phyloP scores from a whole-genome alignment of 176 grass and related monocot species.

The Cymbopogon citratus region DNA sequence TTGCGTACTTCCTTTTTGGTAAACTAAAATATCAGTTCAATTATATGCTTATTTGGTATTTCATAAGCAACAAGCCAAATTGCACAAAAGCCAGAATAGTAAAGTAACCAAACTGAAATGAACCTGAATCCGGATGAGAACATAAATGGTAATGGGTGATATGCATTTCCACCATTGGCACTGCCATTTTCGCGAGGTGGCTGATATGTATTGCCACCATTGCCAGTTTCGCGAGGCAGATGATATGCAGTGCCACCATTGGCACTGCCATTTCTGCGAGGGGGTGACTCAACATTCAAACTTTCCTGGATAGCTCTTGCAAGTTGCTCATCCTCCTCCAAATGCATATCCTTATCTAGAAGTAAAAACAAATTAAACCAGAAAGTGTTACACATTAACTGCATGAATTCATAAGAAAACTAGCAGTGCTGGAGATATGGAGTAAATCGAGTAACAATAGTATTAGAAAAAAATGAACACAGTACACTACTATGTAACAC shows the following conservation, averaged over 20 bases:
- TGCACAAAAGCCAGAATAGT: slow-evolving; percentile 15
- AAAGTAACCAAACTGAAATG: slow-evolving; percentile 10
- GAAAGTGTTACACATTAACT: slow-evolving; percentile 12
- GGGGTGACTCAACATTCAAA: slow-evolving; percentile 72
- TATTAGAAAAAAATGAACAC: background rate
- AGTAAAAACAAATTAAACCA: slow-evolving; percentile 21
- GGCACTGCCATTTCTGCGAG: slow-evolving; percentile 22
- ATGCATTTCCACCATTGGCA: slow-evolving; percentile 42
- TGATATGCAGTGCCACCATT: slow-evolving; percentile 16
- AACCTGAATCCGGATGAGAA: slow-evolving; percentile 89
- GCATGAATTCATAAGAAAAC: background rate
- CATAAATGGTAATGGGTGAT: slow-evolving; percentile 52
- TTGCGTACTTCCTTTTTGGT: slow-evolving; percentile 9
- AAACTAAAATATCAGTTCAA: background rate
- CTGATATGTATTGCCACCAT: slow-evolving; percentile 9
- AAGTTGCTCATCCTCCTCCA: slow-evolving; percentile 93
- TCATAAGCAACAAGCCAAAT: slow-evolving; percentile 11
- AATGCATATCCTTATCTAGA: slow-evolving; percentile 61
- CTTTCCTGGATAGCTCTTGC: slow-evolving; percentile 98
- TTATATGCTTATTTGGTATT: background rate
- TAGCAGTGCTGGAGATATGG: background rate
- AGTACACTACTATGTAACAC: background rate
- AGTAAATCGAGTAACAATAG: background rate
- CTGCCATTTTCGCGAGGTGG: slow-evolving; percentile 41
- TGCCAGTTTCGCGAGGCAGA: slow-evolving; percentile 29